Conservation (phyloP, 331 rosid genomes). For the Pyracantha coccinea region DNA sequence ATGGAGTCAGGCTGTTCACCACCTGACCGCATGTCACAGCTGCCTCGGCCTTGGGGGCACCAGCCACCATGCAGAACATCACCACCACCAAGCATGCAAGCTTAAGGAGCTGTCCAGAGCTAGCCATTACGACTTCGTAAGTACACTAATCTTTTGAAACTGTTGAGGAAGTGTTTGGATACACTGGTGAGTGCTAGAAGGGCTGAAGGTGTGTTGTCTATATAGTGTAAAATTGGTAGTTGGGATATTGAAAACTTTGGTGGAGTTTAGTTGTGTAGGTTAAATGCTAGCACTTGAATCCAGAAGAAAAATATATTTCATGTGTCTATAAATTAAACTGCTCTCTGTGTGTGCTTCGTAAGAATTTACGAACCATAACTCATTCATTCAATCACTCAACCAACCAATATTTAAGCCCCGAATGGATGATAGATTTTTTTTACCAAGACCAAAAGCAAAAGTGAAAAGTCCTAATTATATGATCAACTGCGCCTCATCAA, state of each 20-base stretch:
- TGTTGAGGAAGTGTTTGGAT: not conserved
- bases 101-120: conserved; percentile 7
- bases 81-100: conserved; percentile 7
- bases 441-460: no score
- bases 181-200: not conserved
- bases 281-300: not conserved
- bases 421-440: no score
- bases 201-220: not conserved
- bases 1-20: conserved; percentile 31
- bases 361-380: not conserved
- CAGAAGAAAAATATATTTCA: not conserved
- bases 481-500: not conserved
- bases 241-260: not conserved
- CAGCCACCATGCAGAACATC: conserved; percentile 15
- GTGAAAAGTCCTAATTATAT: no score
- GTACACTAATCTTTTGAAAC: not conserved
- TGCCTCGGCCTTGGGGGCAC: conserved; percentile 17
- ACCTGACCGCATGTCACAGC: conserved; percentile 36
- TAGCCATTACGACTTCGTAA: not conserved
- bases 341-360: not conserved
- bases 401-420: no score
- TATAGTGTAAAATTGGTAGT: not conserved
- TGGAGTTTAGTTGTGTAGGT: not conserved
- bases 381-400: no score
- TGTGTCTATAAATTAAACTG: not conserved